phyloP scores from a whole-genome alignment of 1,139 yeast genomes.

The Lodderomyces oxycetoniae region DNA sequence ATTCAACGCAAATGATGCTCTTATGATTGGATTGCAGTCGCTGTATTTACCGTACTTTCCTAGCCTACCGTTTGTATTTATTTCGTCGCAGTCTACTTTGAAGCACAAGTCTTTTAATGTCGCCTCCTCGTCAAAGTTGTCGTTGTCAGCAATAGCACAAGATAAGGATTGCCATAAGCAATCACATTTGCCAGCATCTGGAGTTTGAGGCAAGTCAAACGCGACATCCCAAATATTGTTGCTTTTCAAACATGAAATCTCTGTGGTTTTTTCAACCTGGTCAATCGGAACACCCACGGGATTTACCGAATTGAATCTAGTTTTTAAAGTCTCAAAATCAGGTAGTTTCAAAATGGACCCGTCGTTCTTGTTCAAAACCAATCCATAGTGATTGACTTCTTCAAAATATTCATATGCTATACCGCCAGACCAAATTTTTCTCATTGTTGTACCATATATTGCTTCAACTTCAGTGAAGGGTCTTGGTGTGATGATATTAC shows the following conservation, averaged over 20 bases:
- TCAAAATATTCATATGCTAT: constrained; percentile 39
- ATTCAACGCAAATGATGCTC: constrained; percentile 51
- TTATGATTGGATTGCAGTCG: constrained; percentile 49
- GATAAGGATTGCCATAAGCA: constrained; percentile 49
- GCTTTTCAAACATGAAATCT: constrained; percentile 7
- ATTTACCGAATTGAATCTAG: constrained; percentile 26
- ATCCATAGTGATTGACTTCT: constrained; percentile 32
- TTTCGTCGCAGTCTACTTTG: constrained; percentile 47
- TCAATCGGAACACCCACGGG: constrained; percentile 16
- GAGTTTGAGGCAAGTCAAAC: constrained; percentile 47
- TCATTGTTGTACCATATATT: constrained; percentile 32
- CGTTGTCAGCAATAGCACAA: constrained; percentile 41
- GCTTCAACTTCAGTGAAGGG: constrained; percentile 51
- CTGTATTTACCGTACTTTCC: constrained; percentile 59
- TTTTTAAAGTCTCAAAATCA: constrained; percentile 39
- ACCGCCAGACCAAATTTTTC: constrained; percentile 41
- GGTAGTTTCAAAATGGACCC: constrained; percentile 33
- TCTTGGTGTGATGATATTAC: constrained; percentile 49
- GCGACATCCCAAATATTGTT: constrained; percentile 39
- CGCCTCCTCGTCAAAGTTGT: constrained; percentile 24
- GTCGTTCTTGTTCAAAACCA: constrained; percentile 25
- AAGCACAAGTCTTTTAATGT: constrained; percentile 47
- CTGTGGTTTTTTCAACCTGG: constrained; percentile 4
- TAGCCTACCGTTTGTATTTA: constrained; percentile 40
- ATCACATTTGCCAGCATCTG: constrained; percentile 50